phyloP scores from a whole-genome alignment of 345 rosid genomes.

The Luvunga scandens region DNA sequence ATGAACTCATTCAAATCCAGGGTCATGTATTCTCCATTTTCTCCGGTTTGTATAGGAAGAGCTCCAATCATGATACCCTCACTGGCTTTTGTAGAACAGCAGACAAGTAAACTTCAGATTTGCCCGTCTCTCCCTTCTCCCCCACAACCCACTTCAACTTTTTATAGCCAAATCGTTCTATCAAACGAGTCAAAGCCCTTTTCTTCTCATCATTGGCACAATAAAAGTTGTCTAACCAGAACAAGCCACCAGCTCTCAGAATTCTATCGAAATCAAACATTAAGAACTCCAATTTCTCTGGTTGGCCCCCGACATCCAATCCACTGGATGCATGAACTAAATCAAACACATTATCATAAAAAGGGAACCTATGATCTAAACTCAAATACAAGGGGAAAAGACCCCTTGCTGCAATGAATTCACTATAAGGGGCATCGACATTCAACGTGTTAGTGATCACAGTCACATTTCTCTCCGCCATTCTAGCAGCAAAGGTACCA shows the following conservation, averaged over 20 bases:
- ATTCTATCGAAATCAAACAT: slow-evolving; percentile 91
- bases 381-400: slow-evolving; percentile 84
- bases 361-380: slow-evolving; percentile 87
- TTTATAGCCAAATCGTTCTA: slow-evolving; percentile 85
- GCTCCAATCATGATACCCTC: slow-evolving; percentile 40
- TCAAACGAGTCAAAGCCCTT: slow-evolving; percentile 62
- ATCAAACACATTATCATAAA: slow-evolving; percentile 85
- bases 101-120: slow-evolving; percentile 66
- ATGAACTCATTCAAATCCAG: slow-evolving; percentile 15
- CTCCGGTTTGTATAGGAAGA: background rate
- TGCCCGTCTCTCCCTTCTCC: slow-evolving; percentile 62
- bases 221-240: slow-evolving; percentile 83
- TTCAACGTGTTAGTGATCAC: slow-evolving; percentile 68
- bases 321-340: slow-evolving; percentile 66
- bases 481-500: slow-evolving; percentile 85
- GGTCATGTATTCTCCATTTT: slow-evolving; percentile 7
- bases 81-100: slow-evolving; percentile 93
- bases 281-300: slow-evolving; percentile 85
- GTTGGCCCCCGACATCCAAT: slow-evolving; percentile 61
- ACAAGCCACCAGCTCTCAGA: slow-evolving; percentile 74
- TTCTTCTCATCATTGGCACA: slow-evolving; percentile 73
- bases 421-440: slow-evolving; percentile 72
- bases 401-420: slow-evolving; percentile 85
- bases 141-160: slow-evolving; percentile 95
- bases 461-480: slow-evolving; percentile 92